phyloP scores from a whole-genome alignment of 305 asterid species.

The Lippia alba region DNA sequence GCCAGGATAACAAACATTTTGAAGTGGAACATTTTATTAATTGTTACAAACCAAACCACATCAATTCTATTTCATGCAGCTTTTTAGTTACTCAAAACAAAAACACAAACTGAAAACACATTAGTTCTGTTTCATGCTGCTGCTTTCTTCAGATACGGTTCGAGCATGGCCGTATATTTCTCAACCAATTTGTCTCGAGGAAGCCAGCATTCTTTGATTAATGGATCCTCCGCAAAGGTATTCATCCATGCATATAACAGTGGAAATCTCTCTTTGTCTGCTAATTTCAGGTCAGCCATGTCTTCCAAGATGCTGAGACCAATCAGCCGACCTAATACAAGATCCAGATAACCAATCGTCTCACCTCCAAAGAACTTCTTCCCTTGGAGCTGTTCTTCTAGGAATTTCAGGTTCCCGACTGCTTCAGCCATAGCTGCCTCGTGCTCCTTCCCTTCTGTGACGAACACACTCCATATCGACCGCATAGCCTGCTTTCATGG shows the following conservation, averaged over 20 bases:
- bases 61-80: neutral
- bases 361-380: conserved; percentile 74
- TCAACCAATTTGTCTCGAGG: conserved; percentile 63
- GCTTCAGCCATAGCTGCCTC: conserved; percentile 53
- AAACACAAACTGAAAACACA: conserved; percentile 6
- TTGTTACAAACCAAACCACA: neutral
- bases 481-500: conserved; percentile 42
- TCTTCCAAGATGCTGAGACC: conserved; percentile 57
- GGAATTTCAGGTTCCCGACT: conserved; percentile 43
- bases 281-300: conserved; percentile 42
- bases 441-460: conserved; percentile 50
- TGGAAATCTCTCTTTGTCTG: conserved; percentile 55
- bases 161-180: conserved; percentile 49
- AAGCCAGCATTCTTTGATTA: conserved; percentile 64
- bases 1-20: neutral
- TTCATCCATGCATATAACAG: conserved; percentile 59
- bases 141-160: conserved; percentile 36
- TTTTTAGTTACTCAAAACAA: neutral
- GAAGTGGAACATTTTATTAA: neutral
- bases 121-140: conserved; percentile 33
- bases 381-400: conserved; percentile 63
- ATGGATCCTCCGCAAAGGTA: conserved; percentile 54
- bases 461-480: conserved; percentile 47
- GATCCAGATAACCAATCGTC: conserved; percentile 64
- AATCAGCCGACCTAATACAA: conserved; percentile 66